Conservation (phyloP, 441 rosid genomes). For the Monsonia emarginata region DNA sequence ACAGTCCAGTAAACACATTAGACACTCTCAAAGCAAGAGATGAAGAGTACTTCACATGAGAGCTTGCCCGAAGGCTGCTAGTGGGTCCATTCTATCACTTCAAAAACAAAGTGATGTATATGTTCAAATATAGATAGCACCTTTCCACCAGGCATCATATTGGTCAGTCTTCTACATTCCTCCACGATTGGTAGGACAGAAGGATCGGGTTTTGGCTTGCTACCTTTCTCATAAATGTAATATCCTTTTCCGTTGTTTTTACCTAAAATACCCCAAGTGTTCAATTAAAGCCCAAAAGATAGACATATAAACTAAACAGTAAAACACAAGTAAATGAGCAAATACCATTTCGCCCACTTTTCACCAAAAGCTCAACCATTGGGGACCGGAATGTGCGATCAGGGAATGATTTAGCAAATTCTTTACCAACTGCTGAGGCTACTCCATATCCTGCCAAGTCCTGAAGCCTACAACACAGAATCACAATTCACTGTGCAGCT, state of each 20-base stretch:
- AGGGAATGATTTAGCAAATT: constrained; percentile 52
- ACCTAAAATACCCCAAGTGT: constrained; percentile 33
- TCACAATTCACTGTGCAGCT: background rate
- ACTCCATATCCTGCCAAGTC: constrained; percentile 85
- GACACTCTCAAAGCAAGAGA: background rate
- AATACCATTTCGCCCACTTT: constrained; percentile 73
- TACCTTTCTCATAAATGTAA: constrained; percentile 75
- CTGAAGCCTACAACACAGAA: constrained; percentile 48
- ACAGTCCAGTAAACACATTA: background rate
- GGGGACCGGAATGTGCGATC: constrained; percentile 54
- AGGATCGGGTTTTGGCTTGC: constrained; percentile 73
- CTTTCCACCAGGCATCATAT: constrained; percentile 84
- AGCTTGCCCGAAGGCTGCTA: background rate
- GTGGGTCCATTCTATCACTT: background rate
- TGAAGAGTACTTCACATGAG: background rate
- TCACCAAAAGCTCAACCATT: constrained; percentile 56
- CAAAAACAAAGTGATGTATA: background rate
- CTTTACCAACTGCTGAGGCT: constrained; percentile 47
- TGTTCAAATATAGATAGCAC: constrained; percentile 24
- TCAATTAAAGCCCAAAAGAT: constrained; percentile 1
- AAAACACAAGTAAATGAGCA: constrained; percentile 9
- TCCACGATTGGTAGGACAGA: constrained; percentile 59
- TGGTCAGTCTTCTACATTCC: constrained; percentile 54
- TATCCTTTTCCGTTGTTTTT: constrained; percentile 80
- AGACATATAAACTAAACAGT: background rate